phyloP scores from a whole-genome alignment of 495 filamentous ascomycete species.

The Thermothielavioides terrestris region DNA sequence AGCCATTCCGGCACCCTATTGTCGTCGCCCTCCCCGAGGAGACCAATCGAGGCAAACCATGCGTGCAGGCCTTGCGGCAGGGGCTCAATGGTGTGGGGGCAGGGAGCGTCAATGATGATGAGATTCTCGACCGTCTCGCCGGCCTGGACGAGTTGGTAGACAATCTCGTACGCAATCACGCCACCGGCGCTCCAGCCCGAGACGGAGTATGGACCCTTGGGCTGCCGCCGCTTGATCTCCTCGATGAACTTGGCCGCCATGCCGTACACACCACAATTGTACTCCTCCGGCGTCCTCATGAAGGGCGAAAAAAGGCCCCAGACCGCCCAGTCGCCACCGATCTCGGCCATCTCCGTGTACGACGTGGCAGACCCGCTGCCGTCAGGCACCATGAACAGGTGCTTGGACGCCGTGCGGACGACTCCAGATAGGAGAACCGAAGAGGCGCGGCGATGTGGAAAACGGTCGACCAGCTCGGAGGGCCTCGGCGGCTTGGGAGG shows the following conservation, averaged over 20 bases:
- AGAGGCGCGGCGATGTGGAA: slow-evolving; percentile 57
- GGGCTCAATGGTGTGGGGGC: slow-evolving; percentile 66
- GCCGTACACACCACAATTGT: slow-evolving; percentile 48
- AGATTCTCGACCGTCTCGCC: slow-evolving; percentile 66
- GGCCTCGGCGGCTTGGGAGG: slow-evolving; percentile 30
- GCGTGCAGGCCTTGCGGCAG: slow-evolving; percentile 66
- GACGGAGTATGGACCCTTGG: slow-evolving; percentile 58
- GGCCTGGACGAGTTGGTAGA: slow-evolving; percentile 57
- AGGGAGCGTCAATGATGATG: slow-evolving; percentile 76
- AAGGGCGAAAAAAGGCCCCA: slow-evolving; percentile 61
- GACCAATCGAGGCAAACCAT: slow-evolving; percentile 71
- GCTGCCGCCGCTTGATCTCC: slow-evolving; percentile 56
- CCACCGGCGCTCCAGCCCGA: slow-evolving; percentile 83
- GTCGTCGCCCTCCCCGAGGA: slow-evolving; percentile 57
- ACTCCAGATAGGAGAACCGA: slow-evolving; percentile 58
- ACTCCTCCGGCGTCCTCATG: slow-evolving; percentile 47
- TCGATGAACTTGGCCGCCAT: slow-evolving; percentile 48
- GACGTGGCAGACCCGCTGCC: slow-evolving; percentile 62
- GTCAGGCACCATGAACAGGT: slow-evolving; percentile 67
- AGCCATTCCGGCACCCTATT: slow-evolving; percentile 68
- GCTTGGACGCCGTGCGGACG: slow-evolving; percentile 49
- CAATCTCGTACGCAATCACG: slow-evolving; percentile 79
- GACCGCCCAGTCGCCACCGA: slow-evolving; percentile 45
- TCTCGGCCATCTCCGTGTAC: slow-evolving; percentile 46
- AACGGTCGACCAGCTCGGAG: slow-evolving; percentile 52